Evolutionary conservation across 345 rosid genomes (phyloP), one percentile per base, ranked within the genome.

Genomic region (Stellera chamaejasme): DNA sequence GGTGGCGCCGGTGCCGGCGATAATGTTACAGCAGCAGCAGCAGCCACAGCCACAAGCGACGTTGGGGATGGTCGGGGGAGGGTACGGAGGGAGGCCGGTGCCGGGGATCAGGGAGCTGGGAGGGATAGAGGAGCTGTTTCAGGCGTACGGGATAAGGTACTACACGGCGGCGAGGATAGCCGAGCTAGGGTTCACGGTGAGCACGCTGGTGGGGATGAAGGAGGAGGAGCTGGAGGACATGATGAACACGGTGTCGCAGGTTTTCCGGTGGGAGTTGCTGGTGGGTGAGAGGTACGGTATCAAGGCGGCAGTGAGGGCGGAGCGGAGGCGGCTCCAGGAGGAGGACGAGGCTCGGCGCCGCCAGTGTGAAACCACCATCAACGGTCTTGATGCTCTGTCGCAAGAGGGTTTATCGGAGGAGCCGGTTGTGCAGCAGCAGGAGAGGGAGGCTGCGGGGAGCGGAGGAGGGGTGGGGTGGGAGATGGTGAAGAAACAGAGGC

Each of bases 151-250:
- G 4, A 71, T 92, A 32, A 69, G 99, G 54, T 84, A 82, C 64
- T 79, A 75, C 75, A 93, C 99, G 39, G 88, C 91, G 12, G 83
- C 91, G 16, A 93, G 82, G 73, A 89, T 93, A 59, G 92, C 97
- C 0, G 99, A 93, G 79, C 69, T 93, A 43, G 99, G 99, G 36
- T 93, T 93, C 67, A 93, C 99, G 10, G 96, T 78, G 41, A 93
- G 77, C 63, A 93, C 99, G n/a, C 86, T 93, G 2, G 56, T 93
- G 58, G 82, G 80, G 56, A 93, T 93, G 99, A 87, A 60, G 58
- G 99, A 93, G 25, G 99, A 87, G 64, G 99, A 93, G 82, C 78
- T 93, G 4, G 99, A 93, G 4, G 99, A 93, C 61, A 93, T 93
- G 99, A 93, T 93, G 96, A 89, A 84, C 73, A 89, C 91, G 58